Evolutionary conservation across 768 basidiomycete species (phyloP), one percentile per base, ranked within the genome.

Genomic region (Aureoboletus auriporus): DNA sequence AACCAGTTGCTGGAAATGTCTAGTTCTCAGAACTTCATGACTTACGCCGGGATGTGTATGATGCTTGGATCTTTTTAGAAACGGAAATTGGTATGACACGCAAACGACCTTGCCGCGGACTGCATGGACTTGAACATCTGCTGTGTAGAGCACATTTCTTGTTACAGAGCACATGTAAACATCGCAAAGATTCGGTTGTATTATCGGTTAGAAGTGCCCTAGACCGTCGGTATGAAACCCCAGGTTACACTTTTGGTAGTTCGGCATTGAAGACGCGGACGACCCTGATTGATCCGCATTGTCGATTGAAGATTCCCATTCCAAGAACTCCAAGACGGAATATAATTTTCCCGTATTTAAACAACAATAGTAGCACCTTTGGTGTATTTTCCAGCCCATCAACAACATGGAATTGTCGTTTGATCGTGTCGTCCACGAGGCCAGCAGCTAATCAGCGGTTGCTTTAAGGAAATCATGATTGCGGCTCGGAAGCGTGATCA

Each of bases 371-470:
- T 38, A 92, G 66, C n/a, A 84, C 77, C n/a, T 71, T 70, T 1
- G 88, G 86, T 13, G 87, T 86, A 44, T 83, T 79, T 55, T 88
- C 80, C 38, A 91, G 66, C 3, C 89, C 89, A 44, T 87, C 73
- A 0, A 91, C 79, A 31, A 93, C 68, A 59, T 93, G 89, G 69
- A 87, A 90, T 55, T 83, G 85, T 14, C 84, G 75, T 63, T 90
- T 86, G 50, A 94, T 67, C 16, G 82, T 75, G 7, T 89, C 89
- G 26, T 82, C 79, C 16, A 65, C 65, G n/a, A 93, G 69, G 52
- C 79, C 82, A 17, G 70, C 62, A 1, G 75, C 72, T 31, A 92
- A 69, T 53, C 81, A 37, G 68, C 65, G 28, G 77, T 69, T 0
- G 84, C 90, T 28, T 69, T 73, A 3, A 76, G 71, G 61, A 74